Conservation (phyloP, 2,329 filamentous ascomycete species). For the Pseudogymnoascus sp. region DNA sequence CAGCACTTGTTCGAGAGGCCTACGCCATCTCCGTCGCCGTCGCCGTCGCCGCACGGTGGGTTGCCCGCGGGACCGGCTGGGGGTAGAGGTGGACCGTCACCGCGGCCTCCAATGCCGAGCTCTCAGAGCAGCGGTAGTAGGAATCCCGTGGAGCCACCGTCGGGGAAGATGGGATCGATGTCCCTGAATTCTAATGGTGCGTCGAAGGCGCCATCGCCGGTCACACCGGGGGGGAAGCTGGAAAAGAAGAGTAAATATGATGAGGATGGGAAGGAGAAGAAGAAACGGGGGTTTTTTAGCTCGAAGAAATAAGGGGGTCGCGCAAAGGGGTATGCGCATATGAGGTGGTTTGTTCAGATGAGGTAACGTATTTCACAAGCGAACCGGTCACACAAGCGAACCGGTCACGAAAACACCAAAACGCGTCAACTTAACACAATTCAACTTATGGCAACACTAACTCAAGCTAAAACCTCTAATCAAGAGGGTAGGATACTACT, state of each 20-base stretch:
- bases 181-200: constrained; percentile 23
- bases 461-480: too few species aligned
- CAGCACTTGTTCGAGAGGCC: constrained; percentile 77
- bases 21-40: constrained; percentile 43
- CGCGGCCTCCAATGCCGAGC: constrained; percentile 20
- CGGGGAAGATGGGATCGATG: constrained; percentile 21
- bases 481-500: too few species aligned
- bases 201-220: constrained; percentile 21
- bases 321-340: background rate
- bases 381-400: too few species aligned
- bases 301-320: constrained; percentile 46
- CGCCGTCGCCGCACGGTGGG: constrained; percentile 25
- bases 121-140: constrained; percentile 15
- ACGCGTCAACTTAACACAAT: too few species aligned
- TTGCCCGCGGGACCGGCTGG: constrained; percentile 13
- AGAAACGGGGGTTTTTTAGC: constrained; percentile 50
- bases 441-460: too few species aligned
- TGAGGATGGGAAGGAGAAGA: constrained; percentile 40
- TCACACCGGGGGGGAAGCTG: constrained; percentile 35
- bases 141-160: constrained; percentile 22
- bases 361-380: too few species aligned
- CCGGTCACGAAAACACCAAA: too few species aligned
- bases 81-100: constrained; percentile 21
- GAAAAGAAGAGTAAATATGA: constrained; percentile 45
- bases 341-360: background rate